Evolutionary conservation across 768 basidiomycete species (phyloP).

Genomic region (Leccinum aurantiacum): DNA sequence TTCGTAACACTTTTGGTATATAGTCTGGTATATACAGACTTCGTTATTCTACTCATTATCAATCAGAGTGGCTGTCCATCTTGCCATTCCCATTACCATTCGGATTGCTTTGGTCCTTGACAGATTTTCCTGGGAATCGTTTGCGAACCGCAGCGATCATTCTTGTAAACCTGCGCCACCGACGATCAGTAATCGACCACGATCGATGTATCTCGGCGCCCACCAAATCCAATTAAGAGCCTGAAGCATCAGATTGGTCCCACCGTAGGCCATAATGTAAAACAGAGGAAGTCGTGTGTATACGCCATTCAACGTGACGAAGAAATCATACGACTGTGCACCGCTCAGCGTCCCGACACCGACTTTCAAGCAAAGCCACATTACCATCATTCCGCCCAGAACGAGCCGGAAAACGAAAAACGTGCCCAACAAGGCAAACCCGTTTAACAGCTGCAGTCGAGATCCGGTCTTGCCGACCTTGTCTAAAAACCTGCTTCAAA

Average conservation of each 20-base stretch:
- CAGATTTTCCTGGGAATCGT: conserved; percentile 45
- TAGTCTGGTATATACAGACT: conserved; percentile 13
- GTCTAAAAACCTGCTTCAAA: conserved; percentile 62
- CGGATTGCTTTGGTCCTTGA: conserved; percentile 12
- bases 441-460: conserved; percentile 69
- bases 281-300: conserved; percentile 51
- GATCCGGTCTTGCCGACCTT: conserved; percentile 73
- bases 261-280: conserved; percentile 51
- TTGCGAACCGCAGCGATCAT: conserved; percentile 68
- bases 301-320: conserved; percentile 55
- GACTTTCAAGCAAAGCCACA: not conserved
- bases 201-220: conserved; percentile 18
- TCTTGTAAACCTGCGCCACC: conserved; percentile 55
- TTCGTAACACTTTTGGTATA: conserved; percentile 13
- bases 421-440: conserved; percentile 57
- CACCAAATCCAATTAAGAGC: conserved; percentile 80
- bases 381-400: conserved; percentile 57
- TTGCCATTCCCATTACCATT: conserved; percentile 23
- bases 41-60: not conserved
- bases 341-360: conserved; percentile 5
- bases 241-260: conserved; percentile 66
- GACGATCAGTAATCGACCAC: not conserved
- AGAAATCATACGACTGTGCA: conserved; percentile 64
- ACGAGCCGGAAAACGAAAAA: conserved; percentile 74
- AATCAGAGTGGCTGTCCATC: not conserved